Conservation (phyloP, 1,284 basidiomycete genomes). For the Pseudozyma sp. region DNA sequence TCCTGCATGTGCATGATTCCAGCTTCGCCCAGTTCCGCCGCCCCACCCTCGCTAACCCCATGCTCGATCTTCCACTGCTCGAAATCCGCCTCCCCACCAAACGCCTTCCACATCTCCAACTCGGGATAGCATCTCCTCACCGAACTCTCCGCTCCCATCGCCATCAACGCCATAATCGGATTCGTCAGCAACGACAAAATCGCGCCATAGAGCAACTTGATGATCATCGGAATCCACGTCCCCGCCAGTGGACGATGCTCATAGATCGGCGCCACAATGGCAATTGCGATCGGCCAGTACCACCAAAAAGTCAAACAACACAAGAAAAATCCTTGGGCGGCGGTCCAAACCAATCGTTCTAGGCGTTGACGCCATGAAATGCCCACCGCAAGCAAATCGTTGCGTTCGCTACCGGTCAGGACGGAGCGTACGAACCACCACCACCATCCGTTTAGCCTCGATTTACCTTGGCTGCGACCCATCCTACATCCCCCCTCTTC, state of each 20-base stretch:
- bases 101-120: slow-evolving; percentile 40
- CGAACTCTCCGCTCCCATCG: slow-evolving; percentile 60
- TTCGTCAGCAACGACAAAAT: slow-evolving; percentile 62
- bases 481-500: slow-evolving; percentile 39
- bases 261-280: slow-evolving; percentile 66
- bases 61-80: slow-evolving; percentile 39
- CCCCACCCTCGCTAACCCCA: slow-evolving; percentile 24
- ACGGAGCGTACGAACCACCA: slow-evolving; percentile 60
- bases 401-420: slow-evolving; percentile 57
- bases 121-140: slow-evolving; percentile 60
- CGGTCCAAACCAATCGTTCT: slow-evolving; percentile 61
- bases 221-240: slow-evolving; percentile 66
- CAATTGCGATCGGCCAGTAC: slow-evolving; percentile 66
- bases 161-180: slow-evolving; percentile 65
- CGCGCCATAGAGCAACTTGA: slow-evolving; percentile 68
- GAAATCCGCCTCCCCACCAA: slow-evolving; percentile 43
- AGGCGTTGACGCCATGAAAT: slow-evolving; percentile 55
- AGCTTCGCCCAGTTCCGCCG: slow-evolving; percentile 11
- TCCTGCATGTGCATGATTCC: not conserved
- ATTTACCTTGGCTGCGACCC: slow-evolving; percentile 44
- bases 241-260: slow-evolving; percentile 60
- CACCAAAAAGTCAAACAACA: slow-evolving; percentile 62
- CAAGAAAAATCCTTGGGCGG: slow-evolving; percentile 58
- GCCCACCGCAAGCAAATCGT: slow-evolving; percentile 51
- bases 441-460: slow-evolving; percentile 31